A percentile compares a stretch with the other conserved stretches of the same genome.
Evolutionary conservation across 2,329 filamentous ascomycete species (phyloP).

Genomic region (Pleomassaria siparia): DNA sequence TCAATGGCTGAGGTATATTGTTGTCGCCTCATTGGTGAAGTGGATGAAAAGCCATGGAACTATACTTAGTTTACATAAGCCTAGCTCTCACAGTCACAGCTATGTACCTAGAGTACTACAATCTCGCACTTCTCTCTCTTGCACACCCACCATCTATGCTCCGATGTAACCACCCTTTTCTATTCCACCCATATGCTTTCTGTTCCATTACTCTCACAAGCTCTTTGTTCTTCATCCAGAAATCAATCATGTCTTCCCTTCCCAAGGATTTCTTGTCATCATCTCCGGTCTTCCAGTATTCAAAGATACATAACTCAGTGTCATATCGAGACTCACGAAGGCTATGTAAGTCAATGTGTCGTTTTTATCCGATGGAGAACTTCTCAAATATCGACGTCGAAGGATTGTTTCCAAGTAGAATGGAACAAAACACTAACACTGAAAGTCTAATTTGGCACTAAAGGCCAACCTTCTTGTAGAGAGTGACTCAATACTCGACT

Average conservation of each 20-base stretch:
- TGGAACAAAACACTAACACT: conserved; percentile 3
- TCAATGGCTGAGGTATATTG: no score
- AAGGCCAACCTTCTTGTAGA: no score
- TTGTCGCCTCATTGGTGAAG: no score
- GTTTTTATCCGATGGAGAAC: background rate
- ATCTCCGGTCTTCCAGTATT: conserved; percentile 26
- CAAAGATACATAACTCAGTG: conserved; percentile 26
- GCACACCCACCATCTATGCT: conserved; percentile 13
- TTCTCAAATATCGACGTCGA: conserved; percentile 12
- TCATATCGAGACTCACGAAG: conserved; percentile 33
- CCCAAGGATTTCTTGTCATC: conserved; percentile 28
- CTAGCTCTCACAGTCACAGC: no score
- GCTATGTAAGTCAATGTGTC: conserved; percentile 31
- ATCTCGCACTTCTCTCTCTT: no score
- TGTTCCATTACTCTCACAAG: conserved; percentile 30
- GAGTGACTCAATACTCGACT: no score
- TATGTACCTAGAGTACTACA: no score
- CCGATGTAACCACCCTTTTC: conserved; percentile 37
- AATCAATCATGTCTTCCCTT: conserved; percentile 23
- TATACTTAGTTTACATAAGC: no score
- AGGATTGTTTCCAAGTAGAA: conserved; percentile 15
- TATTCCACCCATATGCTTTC: conserved; percentile 34
- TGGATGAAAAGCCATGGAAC: no score
- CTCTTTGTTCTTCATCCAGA: conserved; percentile 32
- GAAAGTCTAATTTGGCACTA: no score